Conservation (phyloP, 169 alveolate genomes). For the Plasmodium sp. region DNA sequence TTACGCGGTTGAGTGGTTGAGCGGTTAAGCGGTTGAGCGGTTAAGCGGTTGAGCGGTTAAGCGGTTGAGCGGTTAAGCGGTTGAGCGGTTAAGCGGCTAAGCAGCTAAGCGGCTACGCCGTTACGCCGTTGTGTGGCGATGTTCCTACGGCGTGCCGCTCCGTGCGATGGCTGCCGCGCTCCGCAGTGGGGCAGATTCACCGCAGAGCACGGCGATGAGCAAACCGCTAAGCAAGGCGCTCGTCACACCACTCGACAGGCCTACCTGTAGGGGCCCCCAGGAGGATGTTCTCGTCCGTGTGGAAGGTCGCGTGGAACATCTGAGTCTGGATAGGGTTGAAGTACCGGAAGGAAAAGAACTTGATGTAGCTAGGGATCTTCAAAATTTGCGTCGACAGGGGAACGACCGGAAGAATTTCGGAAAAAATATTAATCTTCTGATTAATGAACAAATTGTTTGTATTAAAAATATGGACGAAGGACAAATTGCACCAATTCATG, state of each 20-base stretch:
- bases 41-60: background rate
- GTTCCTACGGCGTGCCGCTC: no score
- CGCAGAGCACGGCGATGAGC: background rate
- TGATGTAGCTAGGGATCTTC: slow-evolving; percentile 83
- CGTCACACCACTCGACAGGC: background rate
- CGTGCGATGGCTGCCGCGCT: background rate
- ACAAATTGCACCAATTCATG: slow-evolving; percentile 75
- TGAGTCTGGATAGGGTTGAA: slow-evolving; percentile 97
- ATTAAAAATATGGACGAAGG: slow-evolving; percentile 33
- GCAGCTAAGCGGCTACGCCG: background rate
- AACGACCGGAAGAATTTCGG: slow-evolving; percentile 27
- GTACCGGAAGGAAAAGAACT: slow-evolving; percentile 83
- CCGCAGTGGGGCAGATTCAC: background rate
- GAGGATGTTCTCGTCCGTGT: slow-evolving; percentile 96
- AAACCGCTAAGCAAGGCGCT: no score
- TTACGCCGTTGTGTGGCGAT: background rate
- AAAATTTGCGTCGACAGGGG: slow-evolving; percentile 85
- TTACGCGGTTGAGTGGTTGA: background rate
- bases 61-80: background rate
- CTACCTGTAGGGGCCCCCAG: slow-evolving; percentile 99
- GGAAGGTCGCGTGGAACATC: slow-evolving; percentile 95
- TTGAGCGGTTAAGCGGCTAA: background rate
- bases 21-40: background rate
- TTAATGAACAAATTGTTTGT: slow-evolving; percentile 67
- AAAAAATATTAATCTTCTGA: slow-evolving; percentile 42